A percentile compares a stretch with the other conserved stretches of the same genome.
phyloP scores from a whole-genome alignment of 768 basidiomycete species.

The Chlorophyllum brunneum region DNA sequence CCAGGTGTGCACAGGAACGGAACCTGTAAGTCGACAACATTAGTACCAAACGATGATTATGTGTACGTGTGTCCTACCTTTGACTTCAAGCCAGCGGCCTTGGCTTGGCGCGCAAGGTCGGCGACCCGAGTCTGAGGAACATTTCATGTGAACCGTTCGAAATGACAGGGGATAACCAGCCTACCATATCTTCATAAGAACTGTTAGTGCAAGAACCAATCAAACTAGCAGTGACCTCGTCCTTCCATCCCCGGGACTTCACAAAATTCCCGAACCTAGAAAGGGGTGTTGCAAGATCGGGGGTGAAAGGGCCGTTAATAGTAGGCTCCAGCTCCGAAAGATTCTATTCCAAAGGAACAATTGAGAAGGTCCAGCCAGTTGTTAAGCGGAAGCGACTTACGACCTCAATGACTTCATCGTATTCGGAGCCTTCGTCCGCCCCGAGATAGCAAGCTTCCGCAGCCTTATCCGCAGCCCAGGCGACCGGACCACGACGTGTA shows the following conservation, averaged over 20 bases:
- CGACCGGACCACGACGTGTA: conserved; percentile 84
- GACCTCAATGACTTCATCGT: conserved; percentile 93
- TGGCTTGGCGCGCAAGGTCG: conserved; percentile 87
- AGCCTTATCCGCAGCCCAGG: conserved; percentile 81
- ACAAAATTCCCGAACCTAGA: conserved; percentile 84
- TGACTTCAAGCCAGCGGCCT: conserved; percentile 72
- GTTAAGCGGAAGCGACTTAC: conserved; percentile 38
- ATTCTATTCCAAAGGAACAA: conserved; percentile 47
- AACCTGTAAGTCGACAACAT: conserved; percentile 35
- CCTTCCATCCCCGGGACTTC: conserved; percentile 87
- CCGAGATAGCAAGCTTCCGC: conserved; percentile 71
- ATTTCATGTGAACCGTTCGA: conserved; percentile 5
- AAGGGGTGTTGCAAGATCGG: conserved; percentile 91
- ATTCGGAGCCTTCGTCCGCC: conserved; percentile 86
- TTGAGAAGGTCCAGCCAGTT: conserved; percentile 5
- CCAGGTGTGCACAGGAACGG: conserved; percentile 89
- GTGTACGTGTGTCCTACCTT: conserved; percentile 39
- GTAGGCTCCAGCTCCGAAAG: conserved; percentile 86
- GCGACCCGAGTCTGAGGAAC: conserved; percentile 77
- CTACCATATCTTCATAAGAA: conserved; percentile 93
- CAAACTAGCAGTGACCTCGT: conserved; percentile 83
- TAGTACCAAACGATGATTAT: background rate
- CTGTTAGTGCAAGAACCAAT: conserved; percentile 99
- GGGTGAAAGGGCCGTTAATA: conserved; percentile 97
- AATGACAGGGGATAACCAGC: background rate